These are phyloP conservation scores for Colletotrichum sp. DNA, from an alignment of 2,329 filamentous ascomycete species.

Conservation along the genomic window DNA sequence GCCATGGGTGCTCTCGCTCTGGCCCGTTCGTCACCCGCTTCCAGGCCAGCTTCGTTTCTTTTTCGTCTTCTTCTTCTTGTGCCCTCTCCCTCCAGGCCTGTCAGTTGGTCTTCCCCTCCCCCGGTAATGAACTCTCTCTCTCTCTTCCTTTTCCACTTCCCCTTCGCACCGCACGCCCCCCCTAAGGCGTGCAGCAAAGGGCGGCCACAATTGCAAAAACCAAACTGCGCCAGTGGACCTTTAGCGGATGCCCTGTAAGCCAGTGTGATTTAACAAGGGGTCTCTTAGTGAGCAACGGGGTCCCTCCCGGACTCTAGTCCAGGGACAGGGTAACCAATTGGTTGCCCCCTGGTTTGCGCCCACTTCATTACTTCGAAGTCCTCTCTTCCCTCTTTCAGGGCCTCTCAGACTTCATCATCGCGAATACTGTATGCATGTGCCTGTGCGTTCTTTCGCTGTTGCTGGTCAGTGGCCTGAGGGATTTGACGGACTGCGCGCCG, in stretches of 20 bases:
- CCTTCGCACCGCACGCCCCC: not conserved
- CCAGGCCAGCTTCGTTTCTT: not conserved
- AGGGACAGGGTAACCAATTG: not conserved
- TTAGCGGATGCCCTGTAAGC: not conserved
- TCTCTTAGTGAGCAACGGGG: not conserved
- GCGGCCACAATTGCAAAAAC: not conserved
- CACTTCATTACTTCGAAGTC: not conserved
- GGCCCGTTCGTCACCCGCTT: not conserved
- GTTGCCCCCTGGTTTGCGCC: not conserved
- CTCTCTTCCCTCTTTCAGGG: conserved; percentile 1
- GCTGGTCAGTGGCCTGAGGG: not conserved
- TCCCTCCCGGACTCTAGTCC: not conserved
- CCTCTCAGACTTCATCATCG: not conserved
- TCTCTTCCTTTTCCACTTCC: not conserved
- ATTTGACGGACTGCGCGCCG: not conserved
- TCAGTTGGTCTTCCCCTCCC: not conserved
- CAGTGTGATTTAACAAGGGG: conserved; percentile 4
- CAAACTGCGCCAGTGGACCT: conserved; percentile 1
- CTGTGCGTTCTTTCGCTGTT: not conserved
- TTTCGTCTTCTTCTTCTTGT: not conserved
- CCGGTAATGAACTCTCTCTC: not conserved
- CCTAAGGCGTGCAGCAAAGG: not conserved
- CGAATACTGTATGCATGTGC: not conserved
- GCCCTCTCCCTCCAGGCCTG: not conserved
- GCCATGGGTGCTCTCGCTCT: not conserved